A percentile compares a stretch with the other conserved stretches of the same genome.
These are phyloP conservation scores for Fusarium burgessii DNA, from an alignment of 2,329 filamentous ascomycete genomes.

Conservation along the genomic window DNA sequence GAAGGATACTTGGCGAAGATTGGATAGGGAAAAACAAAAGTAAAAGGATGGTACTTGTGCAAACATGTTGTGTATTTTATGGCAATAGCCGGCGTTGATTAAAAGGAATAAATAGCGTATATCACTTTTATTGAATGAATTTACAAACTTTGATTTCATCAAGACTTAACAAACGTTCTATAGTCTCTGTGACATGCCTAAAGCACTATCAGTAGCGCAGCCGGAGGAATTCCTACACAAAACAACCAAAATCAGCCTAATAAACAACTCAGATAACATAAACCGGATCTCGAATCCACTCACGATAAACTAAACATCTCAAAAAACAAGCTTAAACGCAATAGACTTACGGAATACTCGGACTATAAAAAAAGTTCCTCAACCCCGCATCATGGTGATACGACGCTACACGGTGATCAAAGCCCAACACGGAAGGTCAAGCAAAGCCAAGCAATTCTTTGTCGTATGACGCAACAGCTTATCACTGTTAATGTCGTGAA, in stretches of 20 bases:
- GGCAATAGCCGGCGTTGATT: not conserved
- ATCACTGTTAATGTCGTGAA: slow-evolving; percentile 9
- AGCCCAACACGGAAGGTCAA: slow-evolving; percentile 32
- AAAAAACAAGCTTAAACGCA: slow-evolving; percentile 30
- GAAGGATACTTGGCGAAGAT: not conserved
- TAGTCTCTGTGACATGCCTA: not conserved
- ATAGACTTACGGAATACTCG: slow-evolving; percentile 8
- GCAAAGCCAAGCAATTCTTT: slow-evolving; percentile 14
- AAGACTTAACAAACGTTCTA: not conserved
- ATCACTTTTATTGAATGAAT: not conserved
- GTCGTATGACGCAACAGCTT: slow-evolving; percentile 30
- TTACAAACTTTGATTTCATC: not conserved
- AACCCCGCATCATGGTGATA: slow-evolving; percentile 9
- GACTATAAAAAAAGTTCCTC: not conserved
- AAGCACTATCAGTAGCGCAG: not conserved
- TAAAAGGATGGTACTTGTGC: not conserved
- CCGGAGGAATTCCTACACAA: not conserved
- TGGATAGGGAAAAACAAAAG: not conserved
- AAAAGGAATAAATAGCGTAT: not conserved
- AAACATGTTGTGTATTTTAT: not conserved
- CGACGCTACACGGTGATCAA: slow-evolving; percentile 16
- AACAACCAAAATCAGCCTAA: not conserved
- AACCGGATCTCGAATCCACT: not conserved
- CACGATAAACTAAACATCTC: not conserved
- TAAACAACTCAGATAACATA: not conserved